phyloP scores from a whole-genome alignment of 2,329 filamentous ascomycete genomes.

The Fusarium nodosum region DNA sequence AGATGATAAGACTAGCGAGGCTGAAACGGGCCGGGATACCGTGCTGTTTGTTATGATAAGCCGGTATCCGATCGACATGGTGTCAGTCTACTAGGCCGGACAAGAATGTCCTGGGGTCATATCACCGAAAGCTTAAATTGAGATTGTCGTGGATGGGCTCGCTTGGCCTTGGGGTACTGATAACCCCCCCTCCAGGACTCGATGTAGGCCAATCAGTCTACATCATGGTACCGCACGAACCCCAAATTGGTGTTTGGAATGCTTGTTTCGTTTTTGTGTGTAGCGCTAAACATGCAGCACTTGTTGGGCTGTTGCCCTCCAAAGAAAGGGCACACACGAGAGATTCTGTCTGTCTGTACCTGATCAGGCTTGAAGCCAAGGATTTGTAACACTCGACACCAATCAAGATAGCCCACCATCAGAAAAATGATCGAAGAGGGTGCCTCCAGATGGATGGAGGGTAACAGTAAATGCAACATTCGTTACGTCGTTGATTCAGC shows the following conservation, averaged over 20 bases:
- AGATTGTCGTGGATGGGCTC: constrained; percentile 13
- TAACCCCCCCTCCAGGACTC: constrained; percentile 20
- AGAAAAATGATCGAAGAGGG: background rate
- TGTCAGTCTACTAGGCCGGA: constrained; percentile 24
- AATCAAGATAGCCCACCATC: constrained; percentile 16
- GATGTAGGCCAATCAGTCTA: constrained; percentile 27
- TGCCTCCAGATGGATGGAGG: background rate
- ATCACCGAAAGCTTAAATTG: constrained; percentile 35
- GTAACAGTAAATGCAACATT: background rate
- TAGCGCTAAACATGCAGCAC: constrained; percentile 31
- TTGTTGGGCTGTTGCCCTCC: constrained; percentile 24
- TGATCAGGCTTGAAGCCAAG: constrained; percentile 1
- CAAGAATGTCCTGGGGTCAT: constrained; percentile 29
- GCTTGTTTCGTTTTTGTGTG: constrained; percentile 9
- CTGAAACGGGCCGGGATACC: constrained; percentile 21
- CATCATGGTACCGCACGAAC: constrained; percentile 14
- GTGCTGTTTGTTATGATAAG: constrained; percentile 22
- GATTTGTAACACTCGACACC: background rate
- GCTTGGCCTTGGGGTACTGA: constrained; percentile 13
- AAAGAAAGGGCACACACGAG: constrained; percentile 1
- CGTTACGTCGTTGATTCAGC: constrained; percentile 2
- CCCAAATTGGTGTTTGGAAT: constrained; percentile 20
- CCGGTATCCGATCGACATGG: constrained; percentile 23
- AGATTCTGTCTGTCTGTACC: background rate
- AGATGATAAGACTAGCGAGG: constrained; percentile 25